Evolutionary conservation across 805 yeast species (phyloP), one percentile per base, ranked within the genome.

Genomic region (Millerago galiae): DNA sequence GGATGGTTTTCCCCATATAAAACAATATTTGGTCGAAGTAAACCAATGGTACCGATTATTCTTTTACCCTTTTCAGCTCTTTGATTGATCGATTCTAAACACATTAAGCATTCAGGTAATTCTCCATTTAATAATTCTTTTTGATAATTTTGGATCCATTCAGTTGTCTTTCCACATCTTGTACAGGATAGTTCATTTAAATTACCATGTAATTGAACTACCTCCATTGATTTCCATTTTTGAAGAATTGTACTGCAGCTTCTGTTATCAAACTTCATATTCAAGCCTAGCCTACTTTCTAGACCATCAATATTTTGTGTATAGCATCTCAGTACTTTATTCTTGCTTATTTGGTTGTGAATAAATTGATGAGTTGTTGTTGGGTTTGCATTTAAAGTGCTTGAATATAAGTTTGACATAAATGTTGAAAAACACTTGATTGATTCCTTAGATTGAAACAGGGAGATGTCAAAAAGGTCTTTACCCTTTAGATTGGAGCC

Each of bases 1-100:
- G 96, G 96, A 61, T 91, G 98, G 54, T 89, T 81, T 58, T 91
- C 98, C 2, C 97, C 97, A 60, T 91, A 91, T 17, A 91, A 69
- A 2, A 91, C 95, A 44, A 91, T 89, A 54, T 83, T 83, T 5
- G 99, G 99, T 43, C 96, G 71, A 35, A 93, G 65, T 21, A 77
- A 62, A 1, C 99, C 99, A 5, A 82, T 75, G 34, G 68, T 67
- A 0, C 86, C 82, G 1, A 84, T 77, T 8, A 75, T 59, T 43
- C 99, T 64, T 60, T 89, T 89, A 4, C 98, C 98, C 14, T 69
- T 62, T 43, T 67, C 68, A 12, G 73, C 65, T 37, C 96, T 68
- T 37, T 74, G 74, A 42, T 72, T 66, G 47, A 74, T 80, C 30
- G 69, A 67, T 10, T 69, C 71, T 37, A 72, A 62, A 60, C 99